Evolutionary conservation across 345 rosid genomes (phyloP).

Genomic region (Aquilaria malaccensis): DNA sequence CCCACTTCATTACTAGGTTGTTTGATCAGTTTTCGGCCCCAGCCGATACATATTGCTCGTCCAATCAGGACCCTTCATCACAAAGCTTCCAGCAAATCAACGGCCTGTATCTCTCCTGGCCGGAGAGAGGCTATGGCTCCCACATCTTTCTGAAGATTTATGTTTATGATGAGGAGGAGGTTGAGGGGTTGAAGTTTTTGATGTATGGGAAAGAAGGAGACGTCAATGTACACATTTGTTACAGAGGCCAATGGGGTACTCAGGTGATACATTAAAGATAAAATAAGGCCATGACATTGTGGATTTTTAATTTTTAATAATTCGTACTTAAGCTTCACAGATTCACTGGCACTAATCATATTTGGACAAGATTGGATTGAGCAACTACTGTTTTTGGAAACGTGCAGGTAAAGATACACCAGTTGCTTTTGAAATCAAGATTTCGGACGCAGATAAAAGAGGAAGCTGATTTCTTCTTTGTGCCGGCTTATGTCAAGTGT

Average conservation of each 20-base stretch:
- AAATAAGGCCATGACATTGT: too few species aligned
- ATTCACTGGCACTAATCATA: too few species aligned
- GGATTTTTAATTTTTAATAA: too few species aligned
- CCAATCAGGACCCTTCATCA: constrained; percentile 7
- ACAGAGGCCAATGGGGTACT: constrained; percentile 38
- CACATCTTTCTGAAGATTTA: constrained; percentile 31
- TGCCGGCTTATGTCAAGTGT: constrained; percentile 41
- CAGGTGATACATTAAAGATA: constrained; percentile 7
- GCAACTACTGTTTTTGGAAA: neutral
- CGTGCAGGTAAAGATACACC: constrained; percentile 36
- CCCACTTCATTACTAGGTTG: constrained; percentile 10
- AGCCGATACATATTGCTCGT: neutral
- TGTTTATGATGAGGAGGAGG: constrained; percentile 35
- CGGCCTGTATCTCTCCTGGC: constrained; percentile 21
- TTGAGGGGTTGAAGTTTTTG: constrained; percentile 27
- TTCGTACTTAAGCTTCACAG: too few species aligned
- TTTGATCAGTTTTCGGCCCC: neutral
- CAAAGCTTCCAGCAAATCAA: constrained; percentile 8
- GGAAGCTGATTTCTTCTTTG: constrained; percentile 43
- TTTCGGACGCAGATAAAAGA: constrained; percentile 32
- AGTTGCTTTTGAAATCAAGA: constrained; percentile 24
- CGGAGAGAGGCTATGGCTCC: constrained; percentile 25
- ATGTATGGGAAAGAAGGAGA: constrained; percentile 28
- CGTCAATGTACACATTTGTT: constrained; percentile 24
- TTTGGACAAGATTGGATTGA: too few species aligned